These are phyloP conservation scores for Cyanidium caldarium DNA, from an alignment of 23 red algal genomes.

Conservation along the genomic window DNA sequence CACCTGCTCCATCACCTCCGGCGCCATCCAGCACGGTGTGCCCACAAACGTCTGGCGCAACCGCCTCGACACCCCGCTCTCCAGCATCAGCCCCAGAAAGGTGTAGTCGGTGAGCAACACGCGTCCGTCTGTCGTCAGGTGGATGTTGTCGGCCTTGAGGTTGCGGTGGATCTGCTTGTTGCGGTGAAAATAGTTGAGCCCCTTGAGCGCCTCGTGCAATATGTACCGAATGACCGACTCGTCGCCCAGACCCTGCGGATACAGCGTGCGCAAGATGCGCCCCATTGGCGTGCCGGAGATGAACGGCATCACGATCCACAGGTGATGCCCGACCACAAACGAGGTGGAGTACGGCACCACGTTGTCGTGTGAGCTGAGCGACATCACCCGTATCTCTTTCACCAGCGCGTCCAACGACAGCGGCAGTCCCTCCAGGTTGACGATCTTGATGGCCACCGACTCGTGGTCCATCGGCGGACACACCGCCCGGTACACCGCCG, in stretches of 20 bases:
- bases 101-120: conserved; percentile 84
- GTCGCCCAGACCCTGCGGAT: conserved; percentile 52
- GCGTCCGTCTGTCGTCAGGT: conserved; percentile 42
- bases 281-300: conserved; percentile 35
- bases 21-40: conserved; percentile 97
- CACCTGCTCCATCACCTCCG: conserved; percentile 92
- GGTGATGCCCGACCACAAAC: conserved; percentile 53
- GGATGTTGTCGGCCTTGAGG: conserved; percentile 77
- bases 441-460: conserved; percentile 85
- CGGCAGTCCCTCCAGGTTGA: conserved; percentile 79
- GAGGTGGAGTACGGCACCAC: conserved; percentile 86
- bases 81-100: conserved; percentile 92
- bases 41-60: conserved; percentile 95
- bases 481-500: background rate
- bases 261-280: background rate
- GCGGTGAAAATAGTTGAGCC: conserved; percentile 76
- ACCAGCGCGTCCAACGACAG: conserved; percentile 74
- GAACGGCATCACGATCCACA: conserved; percentile 98
- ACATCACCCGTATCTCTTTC: conserved; percentile 96
- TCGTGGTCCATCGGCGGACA: conserved; percentile 28
- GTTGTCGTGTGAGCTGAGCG: conserved; percentile 75
- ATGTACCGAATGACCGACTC: conserved; percentile 45
- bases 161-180: conserved; percentile 88
- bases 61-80: conserved; percentile 62
- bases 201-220: conserved; percentile 49